Conservation (phyloP, 176 grass and related monocot genomes). For the Bothriochloa decipiens region DNA sequence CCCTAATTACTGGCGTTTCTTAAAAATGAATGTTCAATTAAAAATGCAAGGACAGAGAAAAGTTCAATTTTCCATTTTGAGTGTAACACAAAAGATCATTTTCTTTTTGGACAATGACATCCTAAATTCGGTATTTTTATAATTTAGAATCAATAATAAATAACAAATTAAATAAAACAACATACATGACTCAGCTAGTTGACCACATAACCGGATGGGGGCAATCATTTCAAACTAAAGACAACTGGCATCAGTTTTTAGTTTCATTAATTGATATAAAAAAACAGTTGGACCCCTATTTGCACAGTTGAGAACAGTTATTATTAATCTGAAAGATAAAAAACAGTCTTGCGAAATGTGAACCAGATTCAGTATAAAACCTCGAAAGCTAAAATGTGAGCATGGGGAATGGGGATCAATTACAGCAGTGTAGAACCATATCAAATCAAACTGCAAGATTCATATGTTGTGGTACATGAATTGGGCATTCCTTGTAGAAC, state of each 20-base stretch:
- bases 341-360: neutral
- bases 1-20: too few relatives aligned
- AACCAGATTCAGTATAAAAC: constrained; percentile 7
- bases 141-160: neutral
- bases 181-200: neutral
- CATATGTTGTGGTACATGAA: neutral
- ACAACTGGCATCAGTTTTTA: neutral
- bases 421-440: constrained; percentile 15
- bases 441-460: neutral
- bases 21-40: neutral
- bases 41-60: constrained; percentile 36
- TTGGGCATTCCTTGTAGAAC: neutral
- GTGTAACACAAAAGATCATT: neutral
- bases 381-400: neutral
- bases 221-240: neutral
- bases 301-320: neutral
- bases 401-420: neutral
- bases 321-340: neutral
- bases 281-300: neutral
- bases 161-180: neutral
- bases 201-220: constrained; percentile 18
- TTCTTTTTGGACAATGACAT: neutral
- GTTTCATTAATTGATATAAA: constrained; percentile 9
- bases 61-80: constrained; percentile 3
- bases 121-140: neutral